Evolutionary conservation across 2,329 filamentous ascomycete genomes (phyloP), one percentile per base, ranked within the genome.

Genomic region (Trichoderma guizhouense): DNA sequence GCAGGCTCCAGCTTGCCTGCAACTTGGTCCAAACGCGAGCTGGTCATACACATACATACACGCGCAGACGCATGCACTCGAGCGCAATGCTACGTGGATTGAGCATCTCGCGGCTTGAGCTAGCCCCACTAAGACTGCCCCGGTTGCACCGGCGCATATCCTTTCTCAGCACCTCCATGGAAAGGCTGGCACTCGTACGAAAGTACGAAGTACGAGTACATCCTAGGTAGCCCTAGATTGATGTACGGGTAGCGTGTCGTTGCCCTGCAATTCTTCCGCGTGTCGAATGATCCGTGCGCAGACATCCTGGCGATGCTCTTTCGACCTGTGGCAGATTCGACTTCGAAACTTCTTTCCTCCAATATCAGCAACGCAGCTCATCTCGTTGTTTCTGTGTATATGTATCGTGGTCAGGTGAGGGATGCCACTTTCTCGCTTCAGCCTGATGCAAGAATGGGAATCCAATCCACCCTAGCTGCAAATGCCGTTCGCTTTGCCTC

Each of bases 81-180:
- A 71, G 43, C 21, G 57, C n/a, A 30, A 69, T 62, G 57, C 57
- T 69, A 69, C 67, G 67, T 61, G 67, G 61, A 60, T 39, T 69
- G 55, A 71, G 62, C 39, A 72, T 53, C 60, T 70, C 36, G 63
- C 61, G 61, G 62, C 61, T 69, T 68, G 71, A 21, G 58, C 58
- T 60, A 26, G 60, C 71, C 60, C 71, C 71, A 70, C 71, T 32
- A 65, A 55, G 71, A 32, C 51, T 71, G 67, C 51, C 51, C 69
- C 67, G 51, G 66, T 71, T 72, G 60, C 60, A 72, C 58, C 66
- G 71, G 68, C 60, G 66, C 71, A 70, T 62, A 61, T 60, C 58
- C 61, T 32, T 72, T 51, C 71, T 72, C 71, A 72, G 60, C 66
- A 60, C 53, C 53, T 57, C 26, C 30, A 60, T 60, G 57, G 57